Evolutionary conservation across 768 basidiomycete genomes (phyloP), one percentile per base, ranked within the genome.

Genomic region (Daedaleopsis nitida): DNA sequence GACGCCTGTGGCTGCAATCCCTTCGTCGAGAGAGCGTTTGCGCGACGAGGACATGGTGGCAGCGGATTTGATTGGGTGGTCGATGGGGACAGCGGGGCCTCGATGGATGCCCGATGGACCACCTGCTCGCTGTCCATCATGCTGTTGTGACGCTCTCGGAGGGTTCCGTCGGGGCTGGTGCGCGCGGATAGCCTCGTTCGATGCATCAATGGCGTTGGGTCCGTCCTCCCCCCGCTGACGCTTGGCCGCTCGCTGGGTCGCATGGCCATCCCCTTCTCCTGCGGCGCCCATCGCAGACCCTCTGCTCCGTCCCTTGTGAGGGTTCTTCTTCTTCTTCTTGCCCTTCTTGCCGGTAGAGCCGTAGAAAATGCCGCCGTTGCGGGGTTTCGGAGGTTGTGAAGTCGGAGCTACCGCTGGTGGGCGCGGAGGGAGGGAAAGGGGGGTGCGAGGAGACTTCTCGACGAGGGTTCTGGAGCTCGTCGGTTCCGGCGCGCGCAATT

Each of bases 151-250:
- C 10, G 7, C 39, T 23, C 5, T 54, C 13, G 37, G 35, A 37
- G 19, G 5, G 27, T 23, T 16, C 52, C 42, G 19, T 21, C 21
- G 23, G 9, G 23, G 1, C 24, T 44, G 37, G 1, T 19, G 48
- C 10, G 52, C 14, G 47, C 11, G 39, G 13, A 55, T 55, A 5
- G 42, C 59, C 14, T 16, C 14, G 54, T 55, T 60, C 39, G 55
- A 21, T 13, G 19, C 27, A 17, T 42, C 13, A 17, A 42, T 42
- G 11, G 39, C 39, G 17, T 42, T 42, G 17, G 11, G 39, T 42
- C 39, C 43, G 23, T 62, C 52, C 13, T 16, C 16, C 11, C 13
- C 45, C 2, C 60, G 55, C 11, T 24, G 60, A 23, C 50, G 49
- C 51, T 62, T 62, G 6, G 51, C 11, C 1, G 60, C 50, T 13